Percentiles rank a stretch among this genome's conserved stretches.
Conservation (phyloP, 345 rosid genomes). For the Microcos paniculata region DNA sequence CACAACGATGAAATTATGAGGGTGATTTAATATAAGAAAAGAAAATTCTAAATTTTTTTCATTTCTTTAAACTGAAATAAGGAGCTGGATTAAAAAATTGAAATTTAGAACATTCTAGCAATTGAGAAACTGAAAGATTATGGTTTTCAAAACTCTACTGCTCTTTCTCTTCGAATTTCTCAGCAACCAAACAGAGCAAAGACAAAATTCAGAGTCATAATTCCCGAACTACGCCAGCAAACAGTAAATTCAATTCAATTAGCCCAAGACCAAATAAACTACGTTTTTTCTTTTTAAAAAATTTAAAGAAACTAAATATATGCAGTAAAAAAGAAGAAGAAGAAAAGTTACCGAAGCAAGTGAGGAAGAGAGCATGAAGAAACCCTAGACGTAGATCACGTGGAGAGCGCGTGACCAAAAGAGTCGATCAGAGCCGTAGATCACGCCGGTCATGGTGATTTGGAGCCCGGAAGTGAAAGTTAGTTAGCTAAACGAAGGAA, state of each 20-base stretch:
- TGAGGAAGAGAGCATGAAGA: slow-evolving; percentile 23
- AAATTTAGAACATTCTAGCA: background rate
- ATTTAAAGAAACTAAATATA: background rate
- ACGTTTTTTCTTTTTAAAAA: background rate
- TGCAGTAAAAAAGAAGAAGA: background rate
- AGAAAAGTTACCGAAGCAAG: slow-evolving; percentile 21
- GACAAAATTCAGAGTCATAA: slow-evolving; percentile 20
- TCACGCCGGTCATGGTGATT: slow-evolving; percentile 27
- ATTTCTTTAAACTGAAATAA: background rate
- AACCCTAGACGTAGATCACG: slow-evolving; percentile 19
- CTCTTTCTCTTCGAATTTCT: slow-evolving; percentile 23
- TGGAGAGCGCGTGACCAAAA: slow-evolving; percentile 13
- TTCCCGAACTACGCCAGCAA: background rate
- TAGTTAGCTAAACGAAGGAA: slow-evolving; percentile 15
- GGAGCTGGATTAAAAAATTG: background rate
- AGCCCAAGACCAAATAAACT: background rate
- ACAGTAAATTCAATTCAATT: slow-evolving; percentile 5
- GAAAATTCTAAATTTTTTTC: background rate
- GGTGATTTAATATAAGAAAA: background rate
- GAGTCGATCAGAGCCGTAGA: slow-evolving; percentile 33
- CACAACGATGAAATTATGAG: background rate
- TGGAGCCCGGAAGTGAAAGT: background rate
- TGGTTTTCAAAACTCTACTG: background rate
- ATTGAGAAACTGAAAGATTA: background rate
- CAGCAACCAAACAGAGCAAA: slow-evolving; percentile 32